Base-by-base conservation (phyloP, 192 early-diverging fungal species). In the Phycomyces nitens region DNA sequence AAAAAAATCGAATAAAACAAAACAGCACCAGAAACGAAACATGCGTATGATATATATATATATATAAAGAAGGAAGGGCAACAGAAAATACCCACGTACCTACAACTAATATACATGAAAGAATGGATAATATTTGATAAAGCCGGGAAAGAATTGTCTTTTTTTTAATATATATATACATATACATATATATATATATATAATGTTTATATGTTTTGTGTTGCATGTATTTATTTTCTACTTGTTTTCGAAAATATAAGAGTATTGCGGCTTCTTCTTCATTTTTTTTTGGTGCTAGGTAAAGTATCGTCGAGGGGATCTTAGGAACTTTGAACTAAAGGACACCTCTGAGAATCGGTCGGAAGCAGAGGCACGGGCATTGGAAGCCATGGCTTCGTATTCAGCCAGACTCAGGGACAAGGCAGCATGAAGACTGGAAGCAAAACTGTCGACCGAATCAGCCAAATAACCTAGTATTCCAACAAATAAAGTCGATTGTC, bases 291-390 rank as follows among this genome's bases (percentile, higher is more conserved):
- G 44, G 22, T 23, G 4, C 38, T 22, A 59, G 12, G 64, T 66
- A 41, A 72, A 57, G 58, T 56, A 69, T 51, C 56, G 52, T 14
- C 72, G 72, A 34, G 69, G 55, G 6, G 67, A 65, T 9, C 63
- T 22, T 52, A 75, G 52, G 53, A 66, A 42, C 16, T 57, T 64
- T 15, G 58, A 53, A 21, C 66, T 59, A 68, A 90, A 92, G 0
- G 80, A 71, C 5, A 68, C 64, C 24, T 89, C 92, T 1, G 92
- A 92, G 60, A 95, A 95, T 54, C 83, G 78, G 22, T 86, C 79
- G 3, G 68, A 63, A 8, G 87, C 91, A 50, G 79, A 72, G 14
- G 66, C 73, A 24, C 92, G 76, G 0, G 91, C 94, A 50, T 79
- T 81, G 10, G 63, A 66, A 23, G 80, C 79, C 59, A 95, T 83